These are phyloP conservation scores for Daldinia sp. DNA, from an alignment of 2,329 filamentous ascomycete species.

Conservation along the genomic window DNA sequence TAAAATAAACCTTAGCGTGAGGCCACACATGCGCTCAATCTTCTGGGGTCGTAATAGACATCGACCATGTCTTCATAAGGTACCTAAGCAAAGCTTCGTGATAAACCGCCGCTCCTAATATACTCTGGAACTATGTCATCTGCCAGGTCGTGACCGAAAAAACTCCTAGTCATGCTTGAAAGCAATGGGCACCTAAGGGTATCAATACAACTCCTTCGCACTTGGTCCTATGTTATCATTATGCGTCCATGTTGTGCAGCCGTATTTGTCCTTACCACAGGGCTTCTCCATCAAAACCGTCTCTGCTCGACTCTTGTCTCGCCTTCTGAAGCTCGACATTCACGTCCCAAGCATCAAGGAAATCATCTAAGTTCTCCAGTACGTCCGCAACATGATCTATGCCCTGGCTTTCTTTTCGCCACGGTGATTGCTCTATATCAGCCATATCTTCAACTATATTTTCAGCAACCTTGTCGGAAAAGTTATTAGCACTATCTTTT, in stretches of 20 bases:
- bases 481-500: not conserved
- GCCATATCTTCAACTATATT: conserved; percentile 25
- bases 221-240: conserved; percentile 2
- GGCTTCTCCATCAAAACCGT: conserved; percentile 11
- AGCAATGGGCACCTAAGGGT: conserved; percentile 20
- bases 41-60: not conserved
- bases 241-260: conserved; percentile 9
- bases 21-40: not conserved
- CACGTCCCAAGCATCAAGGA: conserved; percentile 58
- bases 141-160: not conserved
- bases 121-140: conserved; percentile 3
- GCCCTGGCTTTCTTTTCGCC: conserved; percentile 46
- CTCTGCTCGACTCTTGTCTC: conserved; percentile 37
- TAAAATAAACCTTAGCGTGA: not conserved
- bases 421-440: conserved; percentile 48
- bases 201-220: conserved; percentile 22
- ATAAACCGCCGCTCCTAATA: not conserved
- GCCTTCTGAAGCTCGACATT: conserved; percentile 53
- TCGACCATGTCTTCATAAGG: not conserved
- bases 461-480: not conserved
- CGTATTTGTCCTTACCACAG: conserved; percentile 7
- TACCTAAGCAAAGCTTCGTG: not conserved
- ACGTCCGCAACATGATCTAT: conserved; percentile 61
- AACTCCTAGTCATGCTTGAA: conserved; percentile 30
- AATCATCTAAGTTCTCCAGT: conserved; percentile 60